phyloP scores from a whole-genome alignment of 192 early-diverging fungal species.

The Umbelopsis sp. region DNA sequence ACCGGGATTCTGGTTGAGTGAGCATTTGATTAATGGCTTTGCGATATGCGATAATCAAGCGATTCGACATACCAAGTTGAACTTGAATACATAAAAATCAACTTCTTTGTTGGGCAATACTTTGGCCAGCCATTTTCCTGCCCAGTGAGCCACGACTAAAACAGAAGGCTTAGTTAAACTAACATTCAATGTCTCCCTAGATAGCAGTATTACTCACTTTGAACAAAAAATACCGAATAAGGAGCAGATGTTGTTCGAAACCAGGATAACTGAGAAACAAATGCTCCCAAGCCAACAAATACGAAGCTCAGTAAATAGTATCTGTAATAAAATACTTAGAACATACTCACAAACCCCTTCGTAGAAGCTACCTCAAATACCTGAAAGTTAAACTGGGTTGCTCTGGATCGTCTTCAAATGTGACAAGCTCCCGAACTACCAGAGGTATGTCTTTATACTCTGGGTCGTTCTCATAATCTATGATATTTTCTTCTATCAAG shows the following conservation, averaged over 20 bases:
- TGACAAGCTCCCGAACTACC: slow-evolving; percentile 43
- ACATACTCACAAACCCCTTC: background rate
- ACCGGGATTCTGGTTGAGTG: slow-evolving; percentile 66
- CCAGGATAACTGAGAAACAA: slow-evolving; percentile 45
- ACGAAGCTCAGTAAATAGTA: slow-evolving; percentile 43
- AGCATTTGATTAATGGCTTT: background rate
- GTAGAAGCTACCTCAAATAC: slow-evolving; percentile 14
- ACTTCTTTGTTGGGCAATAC: slow-evolving; percentile 60
- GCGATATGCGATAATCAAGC: background rate
- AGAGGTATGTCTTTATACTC: slow-evolving; percentile 31
- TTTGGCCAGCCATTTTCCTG: slow-evolving; percentile 68
- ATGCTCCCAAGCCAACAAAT: slow-evolving; percentile 41
- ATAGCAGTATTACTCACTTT: slow-evolving; percentile 18
- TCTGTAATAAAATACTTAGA: background rate
- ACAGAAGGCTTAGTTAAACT: background rate
- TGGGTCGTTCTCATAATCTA: slow-evolving; percentile 8
- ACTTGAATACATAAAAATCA: slow-evolving; percentile 50
- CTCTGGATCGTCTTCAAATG: slow-evolving; percentile 45
- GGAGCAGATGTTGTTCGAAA: slow-evolving; percentile 46
- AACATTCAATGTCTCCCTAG: background rate
- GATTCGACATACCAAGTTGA: slow-evolving; percentile 37
- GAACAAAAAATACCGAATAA: slow-evolving; percentile 49
- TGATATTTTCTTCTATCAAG: background rate
- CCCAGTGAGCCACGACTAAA: slow-evolving; percentile 40
- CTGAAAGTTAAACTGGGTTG: slow-evolving; percentile 45